Percentiles rank a stretch among this genome's conserved stretches.
Evolutionary conservation across 1,139 yeast genomes (phyloP).

Genomic region (Debaryomycetaceae sp.): DNA sequence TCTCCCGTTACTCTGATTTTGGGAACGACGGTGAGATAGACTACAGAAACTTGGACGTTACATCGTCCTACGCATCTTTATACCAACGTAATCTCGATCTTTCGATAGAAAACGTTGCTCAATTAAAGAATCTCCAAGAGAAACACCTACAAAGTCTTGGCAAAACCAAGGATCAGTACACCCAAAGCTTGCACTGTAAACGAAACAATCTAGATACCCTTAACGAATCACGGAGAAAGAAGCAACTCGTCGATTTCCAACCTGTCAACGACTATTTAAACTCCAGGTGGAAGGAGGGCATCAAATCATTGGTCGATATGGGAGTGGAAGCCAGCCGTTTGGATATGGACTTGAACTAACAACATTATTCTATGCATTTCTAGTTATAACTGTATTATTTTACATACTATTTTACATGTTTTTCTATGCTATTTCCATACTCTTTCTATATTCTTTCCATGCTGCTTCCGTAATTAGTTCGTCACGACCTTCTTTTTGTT

Average conservation of each 20-base stretch:
- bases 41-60: constrained; percentile 25
- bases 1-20: constrained; percentile 25
- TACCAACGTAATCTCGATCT: constrained; percentile 28
- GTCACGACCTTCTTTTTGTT: constrained; percentile 31
- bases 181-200: constrained; percentile 20
- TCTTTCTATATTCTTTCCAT: background rate
- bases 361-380: background rate
- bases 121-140: constrained; percentile 14
- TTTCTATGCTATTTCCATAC: background rate
- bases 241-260: constrained; percentile 32
- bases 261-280: constrained; percentile 35
- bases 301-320: constrained; percentile 33
- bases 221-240: constrained; percentile 25
- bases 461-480: background rate
- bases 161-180: constrained; percentile 15
- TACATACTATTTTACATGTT: too few relatives aligned
- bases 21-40: constrained; percentile 11
- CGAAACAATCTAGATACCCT: constrained; percentile 29
- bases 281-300: constrained; percentile 39
- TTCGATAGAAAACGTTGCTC: constrained; percentile 18
- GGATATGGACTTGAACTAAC: constrained; percentile 11
- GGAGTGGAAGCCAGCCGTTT: constrained; percentile 26
- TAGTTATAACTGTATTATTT: too few relatives aligned
- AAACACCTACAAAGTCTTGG: constrained; percentile 19
- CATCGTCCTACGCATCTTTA: constrained; percentile 28